Conservation (phyloP, 2,329 filamentous ascomycete genomes). For the Periconia sp. region DNA sequence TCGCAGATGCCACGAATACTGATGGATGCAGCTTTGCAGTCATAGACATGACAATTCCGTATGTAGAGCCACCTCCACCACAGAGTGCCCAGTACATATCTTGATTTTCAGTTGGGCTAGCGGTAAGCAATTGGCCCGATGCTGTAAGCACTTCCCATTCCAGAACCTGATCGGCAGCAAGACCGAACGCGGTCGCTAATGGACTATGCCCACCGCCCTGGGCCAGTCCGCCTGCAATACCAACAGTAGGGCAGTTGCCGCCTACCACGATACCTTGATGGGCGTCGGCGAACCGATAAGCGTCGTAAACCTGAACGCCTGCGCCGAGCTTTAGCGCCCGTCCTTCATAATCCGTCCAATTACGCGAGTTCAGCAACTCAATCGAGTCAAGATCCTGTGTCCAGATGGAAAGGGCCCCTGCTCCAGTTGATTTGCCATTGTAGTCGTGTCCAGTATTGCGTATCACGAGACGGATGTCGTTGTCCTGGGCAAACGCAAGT, state of each 20-base stretch:
- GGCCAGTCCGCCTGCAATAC: slow-evolving; percentile 44
- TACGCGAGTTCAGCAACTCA: slow-evolving; percentile 10
- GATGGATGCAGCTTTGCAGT: slow-evolving; percentile 19
- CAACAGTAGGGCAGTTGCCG: slow-evolving; percentile 48
- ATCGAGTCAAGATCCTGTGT: slow-evolving; percentile 21
- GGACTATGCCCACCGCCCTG: slow-evolving; percentile 60
- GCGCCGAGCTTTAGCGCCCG: slow-evolving; percentile 19
- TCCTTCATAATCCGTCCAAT: slow-evolving; percentile 11
- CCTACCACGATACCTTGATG: slow-evolving; percentile 5
- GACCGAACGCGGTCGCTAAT: slow-evolving; percentile 30
- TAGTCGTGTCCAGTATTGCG: slow-evolving; percentile 28
- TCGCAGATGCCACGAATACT: slow-evolving; percentile 3
- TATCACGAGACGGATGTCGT: slow-evolving; percentile 23
- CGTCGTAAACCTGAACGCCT: slow-evolving; percentile 18
- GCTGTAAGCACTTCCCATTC: slow-evolving; percentile 27
- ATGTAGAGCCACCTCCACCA: slow-evolving; percentile 26
- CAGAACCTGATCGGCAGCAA: slow-evolving; percentile 25
- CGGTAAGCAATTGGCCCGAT: slow-evolving; percentile 18
- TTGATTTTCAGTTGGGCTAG: slow-evolving; percentile 14
- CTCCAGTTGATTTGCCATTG: slow-evolving; percentile 20
- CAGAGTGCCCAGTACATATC: slow-evolving; percentile 33
- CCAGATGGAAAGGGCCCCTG: slow-evolving; percentile 20
- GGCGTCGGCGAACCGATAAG: slow-evolving; percentile 21
- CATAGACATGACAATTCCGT: slow-evolving; percentile 20
- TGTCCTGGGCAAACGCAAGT: slow-evolving; percentile 13